Base-by-base conservation (phyloP, 495 filamentous ascomycete species). In the Lophiotrema nucula region DNA sequence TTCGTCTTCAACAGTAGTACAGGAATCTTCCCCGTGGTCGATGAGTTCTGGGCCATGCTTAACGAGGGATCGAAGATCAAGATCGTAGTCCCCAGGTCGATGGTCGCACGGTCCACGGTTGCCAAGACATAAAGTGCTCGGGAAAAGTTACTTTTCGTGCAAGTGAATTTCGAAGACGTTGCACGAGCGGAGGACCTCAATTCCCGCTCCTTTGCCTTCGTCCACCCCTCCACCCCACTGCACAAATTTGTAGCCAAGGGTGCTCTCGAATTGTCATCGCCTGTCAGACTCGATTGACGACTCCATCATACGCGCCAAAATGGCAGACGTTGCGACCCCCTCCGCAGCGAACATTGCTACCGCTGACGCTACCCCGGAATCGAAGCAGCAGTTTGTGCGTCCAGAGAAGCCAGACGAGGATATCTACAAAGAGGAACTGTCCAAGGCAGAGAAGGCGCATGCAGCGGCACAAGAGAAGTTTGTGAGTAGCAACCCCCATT, bases 1-100 rank as follows among this genome's bases (percentile, higher is more conserved):
- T 81, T 84, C 8, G 91, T 95, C 72, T 97, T 97, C 49, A 97
- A 82, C 18, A 97, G 81, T 33, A 95, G 78, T 25, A 96, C 65
- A 0, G 87, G 87, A 13, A 78, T 76, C 22, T 50, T 62, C n/a
- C 31, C n/a, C n/a, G n/a, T 35, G 31, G 8, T 43, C 10, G 39
- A 21, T 8, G n/a, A 19, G 21, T 33, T 19, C 1, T 45, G 21
- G 23, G 62, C 52, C 62, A 65, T 60, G 55, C 24, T 28, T 38
- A 50, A 43, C 35, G 19, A 3, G 42, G 16, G 42, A 31, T 10
- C 39, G 39, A 21, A 43, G 39, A 21, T 6, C 19, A 18, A 43
- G 18, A 21, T 43, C 8, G 8, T 35, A n/a, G 8, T n/a, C n/a
- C n/a, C n/a, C n/a, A n/a, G n/a, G n/a, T n/a, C n/a, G n/a, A n/a